phyloP scores from a whole-genome alignment of 345 rosid species.

The Rhodamnia rubescens region DNA sequence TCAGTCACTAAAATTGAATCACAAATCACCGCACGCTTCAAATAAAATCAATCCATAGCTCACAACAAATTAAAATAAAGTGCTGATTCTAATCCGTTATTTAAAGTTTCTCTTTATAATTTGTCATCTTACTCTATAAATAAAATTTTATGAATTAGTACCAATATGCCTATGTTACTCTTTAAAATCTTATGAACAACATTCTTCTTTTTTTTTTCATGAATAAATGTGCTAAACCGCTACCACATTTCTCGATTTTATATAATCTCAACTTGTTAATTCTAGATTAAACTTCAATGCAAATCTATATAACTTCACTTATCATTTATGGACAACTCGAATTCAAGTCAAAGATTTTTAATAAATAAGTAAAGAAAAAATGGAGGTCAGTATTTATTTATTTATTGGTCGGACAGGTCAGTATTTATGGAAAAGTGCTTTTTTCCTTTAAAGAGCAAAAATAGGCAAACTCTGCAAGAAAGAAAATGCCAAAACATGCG shows the following conservation, averaged over 20 bases:
- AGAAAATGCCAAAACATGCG: constrained; percentile 52
- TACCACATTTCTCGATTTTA: background rate
- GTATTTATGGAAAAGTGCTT: background rate
- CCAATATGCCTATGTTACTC: background rate
- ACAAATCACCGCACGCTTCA: no score
- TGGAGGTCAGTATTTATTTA: no score
- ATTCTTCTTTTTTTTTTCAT: background rate
- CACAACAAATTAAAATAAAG: background rate
- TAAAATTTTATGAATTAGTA: no score
- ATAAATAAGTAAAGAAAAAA: background rate
- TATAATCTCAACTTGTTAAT: background rate
- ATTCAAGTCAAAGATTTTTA: background rate
- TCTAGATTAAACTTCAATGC: background rate
- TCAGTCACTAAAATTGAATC: background rate
- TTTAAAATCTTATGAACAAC: background rate
- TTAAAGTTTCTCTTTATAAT: background rate
- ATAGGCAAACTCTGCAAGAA: background rate
- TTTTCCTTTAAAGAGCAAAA: background rate
- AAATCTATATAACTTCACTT: background rate
- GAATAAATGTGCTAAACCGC: background rate
- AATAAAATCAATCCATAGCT: background rate
- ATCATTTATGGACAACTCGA: background rate
- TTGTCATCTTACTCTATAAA: background rate
- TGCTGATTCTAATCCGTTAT: background rate
- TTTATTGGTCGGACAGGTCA: background rate